Evolutionary conservation across 768 basidiomycete genomes (phyloP).

Genomic region (Calvatia gigantea): DNA sequence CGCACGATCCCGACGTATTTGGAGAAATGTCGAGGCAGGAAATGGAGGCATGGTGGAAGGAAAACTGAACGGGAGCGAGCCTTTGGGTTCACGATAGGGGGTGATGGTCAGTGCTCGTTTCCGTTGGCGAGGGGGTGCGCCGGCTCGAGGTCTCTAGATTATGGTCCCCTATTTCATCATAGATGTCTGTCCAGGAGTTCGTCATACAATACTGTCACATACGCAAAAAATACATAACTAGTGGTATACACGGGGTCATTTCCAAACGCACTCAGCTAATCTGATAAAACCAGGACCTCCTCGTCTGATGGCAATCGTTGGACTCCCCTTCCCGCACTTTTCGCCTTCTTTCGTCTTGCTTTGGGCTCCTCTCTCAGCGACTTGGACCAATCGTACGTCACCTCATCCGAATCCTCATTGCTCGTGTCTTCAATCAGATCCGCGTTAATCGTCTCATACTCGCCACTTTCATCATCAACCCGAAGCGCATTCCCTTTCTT

Average conservation of each 20-base stretch:
- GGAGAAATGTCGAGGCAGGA: background rate
- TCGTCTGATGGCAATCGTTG: background rate
- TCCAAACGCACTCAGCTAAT: background rate
- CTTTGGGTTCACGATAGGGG: background rate
- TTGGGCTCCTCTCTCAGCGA: conserved; percentile 24
- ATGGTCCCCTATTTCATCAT: background rate
- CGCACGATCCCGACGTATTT: conserved; percentile 2
- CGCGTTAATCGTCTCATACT: conserved; percentile 2
- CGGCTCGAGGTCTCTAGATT: background rate
- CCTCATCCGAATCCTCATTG: conserved; percentile 19
- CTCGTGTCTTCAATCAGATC: conserved; percentile 11
- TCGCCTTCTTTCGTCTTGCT: conserved; percentile 21
- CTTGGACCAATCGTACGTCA: conserved; percentile 30
- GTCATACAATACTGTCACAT: background rate
- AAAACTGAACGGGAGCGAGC: background rate
- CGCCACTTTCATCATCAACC: background rate
- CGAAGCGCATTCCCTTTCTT: background rate
- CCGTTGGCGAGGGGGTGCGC: background rate
- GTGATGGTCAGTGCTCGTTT: background rate
- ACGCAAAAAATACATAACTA: background rate
- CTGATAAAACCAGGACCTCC: background rate
- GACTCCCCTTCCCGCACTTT: conserved; percentile 11
- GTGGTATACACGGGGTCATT: background rate
- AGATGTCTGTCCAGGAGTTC: background rate
- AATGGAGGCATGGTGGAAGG: conserved; percentile 7